A percentile compares a stretch with the other conserved stretches of the same genome.
These are phyloP conservation scores for Tetrastigma voinierianum DNA, from an alignment of 164 flowering plant genomes.

Conservation along the genomic window DNA sequence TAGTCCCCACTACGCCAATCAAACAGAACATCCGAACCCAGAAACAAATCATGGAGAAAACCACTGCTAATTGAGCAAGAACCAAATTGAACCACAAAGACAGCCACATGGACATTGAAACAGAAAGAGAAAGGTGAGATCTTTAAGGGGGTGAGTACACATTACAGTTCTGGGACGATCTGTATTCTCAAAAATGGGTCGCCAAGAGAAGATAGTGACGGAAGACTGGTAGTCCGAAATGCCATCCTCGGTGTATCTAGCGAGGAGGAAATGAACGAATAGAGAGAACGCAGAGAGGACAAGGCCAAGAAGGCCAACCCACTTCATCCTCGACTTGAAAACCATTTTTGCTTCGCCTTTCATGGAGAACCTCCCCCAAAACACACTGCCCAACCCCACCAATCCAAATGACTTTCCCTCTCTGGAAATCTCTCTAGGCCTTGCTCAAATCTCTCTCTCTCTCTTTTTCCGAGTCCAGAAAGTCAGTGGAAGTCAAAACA, in stretches of 20 bases:
- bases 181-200: conserved; percentile 60
- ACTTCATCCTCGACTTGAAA: conserved; percentile 69
- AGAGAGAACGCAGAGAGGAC: conserved; percentile 72
- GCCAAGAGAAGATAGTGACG: conserved; percentile 79
- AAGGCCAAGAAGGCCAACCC: conserved; percentile 76
- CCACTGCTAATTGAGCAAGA: neutral
- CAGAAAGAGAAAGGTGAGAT: conserved; percentile 15
- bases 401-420: neutral
- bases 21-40: neutral
- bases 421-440: neutral
- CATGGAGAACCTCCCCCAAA: conserved; percentile 25
- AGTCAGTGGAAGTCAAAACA: conserved; percentile 1
- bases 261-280: conserved; percentile 73
- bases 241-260: conserved; percentile 59
- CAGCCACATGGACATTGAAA: neutral
- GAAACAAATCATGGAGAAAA: neutral
- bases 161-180: conserved; percentile 55
- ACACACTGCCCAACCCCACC: neutral
- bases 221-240: conserved; percentile 55
- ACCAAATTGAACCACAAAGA: neutral
- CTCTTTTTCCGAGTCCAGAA: conserved; percentile 1
- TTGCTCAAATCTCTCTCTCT: neutral
- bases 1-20: neutral
- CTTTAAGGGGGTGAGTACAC: conserved; percentile 14
- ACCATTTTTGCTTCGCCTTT: conserved; percentile 63